Percentiles rank a stretch among this genome's conserved stretches.
These are phyloP conservation scores for Ophiostoma ulmi DNA, from an alignment of 2,329 filamentous ascomycete species.

Conservation along the genomic window DNA sequence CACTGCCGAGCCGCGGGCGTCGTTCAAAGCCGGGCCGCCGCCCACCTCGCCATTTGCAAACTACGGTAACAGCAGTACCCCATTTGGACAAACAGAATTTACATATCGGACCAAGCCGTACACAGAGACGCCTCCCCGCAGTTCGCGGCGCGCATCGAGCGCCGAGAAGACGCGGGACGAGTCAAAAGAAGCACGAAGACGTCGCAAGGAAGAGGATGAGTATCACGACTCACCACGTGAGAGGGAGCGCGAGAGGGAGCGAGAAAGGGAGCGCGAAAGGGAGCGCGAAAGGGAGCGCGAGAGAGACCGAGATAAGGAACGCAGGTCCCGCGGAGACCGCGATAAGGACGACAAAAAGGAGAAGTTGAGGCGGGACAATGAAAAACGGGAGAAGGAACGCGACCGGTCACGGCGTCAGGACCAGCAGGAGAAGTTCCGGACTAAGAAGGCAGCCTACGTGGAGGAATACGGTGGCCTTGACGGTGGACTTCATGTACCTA, in stretches of 20 bases:
- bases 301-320: conserved; percentile 30
- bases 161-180: conserved; percentile 36
- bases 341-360: conserved; percentile 37
- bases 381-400: conserved; percentile 32
- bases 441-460: conserved; percentile 29
- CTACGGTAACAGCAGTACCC: conserved; percentile 36
- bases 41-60: conserved; percentile 31
- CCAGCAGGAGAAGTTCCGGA: conserved; percentile 32
- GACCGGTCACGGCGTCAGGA: conserved; percentile 31
- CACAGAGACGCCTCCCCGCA: conserved; percentile 35
- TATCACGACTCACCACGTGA: conserved; percentile 32
- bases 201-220: conserved; percentile 33
- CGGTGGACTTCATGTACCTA: conserved; percentile 28
- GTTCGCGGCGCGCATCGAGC: conserved; percentile 42
- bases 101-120: conserved; percentile 38
- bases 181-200: conserved; percentile 31
- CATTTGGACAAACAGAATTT: conserved; percentile 39
- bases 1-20: conserved; percentile 46
- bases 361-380: conserved; percentile 32
- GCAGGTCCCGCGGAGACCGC: conserved; percentile 12
- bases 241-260: conserved; percentile 39
- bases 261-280: conserved; percentile 28
- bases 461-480: conserved; percentile 31
- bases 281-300: conserved; percentile 35
- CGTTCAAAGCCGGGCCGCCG: conserved; percentile 37